Evolutionary conservation across 768 basidiomycete genomes (phyloP), one percentile per base, ranked within the genome.

Genomic region (Rhodotorula sphaerocarpa): DNA sequence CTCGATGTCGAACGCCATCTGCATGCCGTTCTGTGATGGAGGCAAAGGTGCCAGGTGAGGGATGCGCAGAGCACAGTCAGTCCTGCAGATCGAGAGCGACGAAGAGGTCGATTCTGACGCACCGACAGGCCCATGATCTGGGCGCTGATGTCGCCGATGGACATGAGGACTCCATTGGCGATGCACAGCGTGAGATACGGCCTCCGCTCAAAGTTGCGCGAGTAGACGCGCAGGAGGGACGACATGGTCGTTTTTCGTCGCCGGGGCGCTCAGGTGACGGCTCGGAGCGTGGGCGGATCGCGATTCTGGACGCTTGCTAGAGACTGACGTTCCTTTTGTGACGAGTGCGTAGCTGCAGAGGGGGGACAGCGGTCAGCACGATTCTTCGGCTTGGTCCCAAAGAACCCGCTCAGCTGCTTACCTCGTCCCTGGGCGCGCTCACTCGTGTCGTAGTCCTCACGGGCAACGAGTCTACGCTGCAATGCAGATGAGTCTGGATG

Each of bases 121-220:
- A 66, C 65, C 16, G 55, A 45, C 34, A 61, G 43, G 16, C 45
- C 51, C 14, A 66, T 51, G 20, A 55, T 36, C 33, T 68, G 67
- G 0, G 67, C 67, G 9, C 55, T 50, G 10, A 64, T 5, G 43
- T 68, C 67, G 4, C 67, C 67, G 3, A 65, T 27, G 5, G 50
- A 46, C 55, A 58, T 55, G 21, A 68, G 47, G 25, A 64, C 7
- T 1, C 47, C 41, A 34, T 68, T 68, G 21, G 62, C 59, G 21
- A 61, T 46, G 33, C 61, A 27, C 16, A 69, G 50, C 7, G 67
- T 69, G 23, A 61, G 5, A n/a, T 64, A 69, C 5, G 67, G 67
- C 0, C 27, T n/a, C 3, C 56, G 50, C 39, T 64, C 67, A 27
- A 68, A 68, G 25, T 16, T 30, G 18, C 59, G 45, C 15, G 59